Evolutionary conservation across 2,329 filamentous ascomycete genomes (phyloP), one percentile per base, ranked within the genome.

Genomic region (Immersiporthe knoxdaviesiana): DNA sequence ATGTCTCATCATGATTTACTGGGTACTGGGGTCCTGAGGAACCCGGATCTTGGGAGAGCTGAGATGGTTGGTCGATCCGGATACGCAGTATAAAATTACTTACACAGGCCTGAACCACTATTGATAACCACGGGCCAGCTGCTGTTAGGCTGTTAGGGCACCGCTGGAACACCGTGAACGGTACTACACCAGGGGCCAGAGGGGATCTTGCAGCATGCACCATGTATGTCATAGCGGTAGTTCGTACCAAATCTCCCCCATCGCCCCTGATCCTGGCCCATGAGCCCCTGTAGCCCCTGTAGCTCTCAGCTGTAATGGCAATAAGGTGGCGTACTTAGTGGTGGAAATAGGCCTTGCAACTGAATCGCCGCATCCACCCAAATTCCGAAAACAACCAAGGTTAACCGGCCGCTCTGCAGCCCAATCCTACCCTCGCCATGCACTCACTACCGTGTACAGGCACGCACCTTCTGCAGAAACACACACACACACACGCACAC

Each of bases 1-100:
- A 50, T 52, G 60, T 68, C 63, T 37, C 30, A 37, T 50, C 60
- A 59, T 21, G 44, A 35, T 47, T n/a, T 47, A 11, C 44, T 47
- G 61, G 61, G 18, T 35, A 35, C 37, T 47, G 27, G 66, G 66
- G 60, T 32, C 58, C 32, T n/a, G 18, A 12, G 18, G 60, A 37
- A 3, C 11, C 30, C n/a, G 47, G 39, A 66, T 41, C 50, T 24
- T 56, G 56, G 64, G 27, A 18, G 5, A 39, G 8, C 24, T 41
- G 64, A 39, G n/a, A 11, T 16, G 35, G 30, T 1, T n/a, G 24
- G 39, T 44, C 44, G 65, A 61, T 70, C 44, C 41, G n/a, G 16
- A 10, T 37, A 59, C 54, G 39, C 24, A 63, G 35, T 37, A n/a
- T n/a, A 16, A 60, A 60, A 60, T 60, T 60, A 39, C n/a, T n/a